Evolutionary conservation across 2,329 filamentous ascomycete species (phyloP).

Genomic region (Diaporthe ampelina): DNA sequence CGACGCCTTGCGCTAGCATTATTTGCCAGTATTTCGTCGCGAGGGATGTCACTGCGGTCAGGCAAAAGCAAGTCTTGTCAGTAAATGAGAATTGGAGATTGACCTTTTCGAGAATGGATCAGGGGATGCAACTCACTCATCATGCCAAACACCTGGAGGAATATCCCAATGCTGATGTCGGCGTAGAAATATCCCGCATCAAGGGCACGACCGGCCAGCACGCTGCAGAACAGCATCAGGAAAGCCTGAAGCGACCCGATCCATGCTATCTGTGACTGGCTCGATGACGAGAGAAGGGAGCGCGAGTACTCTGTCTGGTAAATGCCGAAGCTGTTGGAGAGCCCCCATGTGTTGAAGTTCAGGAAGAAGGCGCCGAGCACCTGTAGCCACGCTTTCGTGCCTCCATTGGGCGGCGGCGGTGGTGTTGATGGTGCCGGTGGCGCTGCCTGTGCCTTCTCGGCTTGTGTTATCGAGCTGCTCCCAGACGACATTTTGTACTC

Average conservation of each 20-base stretch:
- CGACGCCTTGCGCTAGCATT: slow-evolving; percentile 60
- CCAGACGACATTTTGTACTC: not conserved
- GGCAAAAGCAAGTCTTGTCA: slow-evolving; percentile 51
- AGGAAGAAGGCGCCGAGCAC: slow-evolving; percentile 65
- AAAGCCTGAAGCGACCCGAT: slow-evolving; percentile 64
- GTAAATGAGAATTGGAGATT: not conserved
- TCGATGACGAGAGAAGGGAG: slow-evolving; percentile 51
- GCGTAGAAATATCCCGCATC: slow-evolving; percentile 61
- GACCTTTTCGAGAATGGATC: too few species aligned
- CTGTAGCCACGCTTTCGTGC: slow-evolving; percentile 68
- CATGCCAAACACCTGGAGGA: not conserved
- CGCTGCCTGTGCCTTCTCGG: not conserved
- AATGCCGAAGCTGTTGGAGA: slow-evolving; percentile 62
- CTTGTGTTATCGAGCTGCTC: not conserved
- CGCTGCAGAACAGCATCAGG: slow-evolving; percentile 58
- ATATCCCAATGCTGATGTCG: slow-evolving; percentile 56
- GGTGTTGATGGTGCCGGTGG: too few species aligned
- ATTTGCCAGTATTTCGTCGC: slow-evolving; percentile 58
- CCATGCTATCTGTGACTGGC: slow-evolving; percentile 55
- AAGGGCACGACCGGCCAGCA: slow-evolving; percentile 60
- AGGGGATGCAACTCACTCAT: not conserved
- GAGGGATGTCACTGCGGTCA: slow-evolving; percentile 59
- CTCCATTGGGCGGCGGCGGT: slow-evolving; percentile 56
- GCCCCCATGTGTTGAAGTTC: slow-evolving; percentile 68
- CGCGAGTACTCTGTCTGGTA: slow-evolving; percentile 69